Evolutionary conservation across 2,329 filamentous ascomycete genomes (phyloP).

Genomic region (Arthrobotrys sinensis): DNA sequence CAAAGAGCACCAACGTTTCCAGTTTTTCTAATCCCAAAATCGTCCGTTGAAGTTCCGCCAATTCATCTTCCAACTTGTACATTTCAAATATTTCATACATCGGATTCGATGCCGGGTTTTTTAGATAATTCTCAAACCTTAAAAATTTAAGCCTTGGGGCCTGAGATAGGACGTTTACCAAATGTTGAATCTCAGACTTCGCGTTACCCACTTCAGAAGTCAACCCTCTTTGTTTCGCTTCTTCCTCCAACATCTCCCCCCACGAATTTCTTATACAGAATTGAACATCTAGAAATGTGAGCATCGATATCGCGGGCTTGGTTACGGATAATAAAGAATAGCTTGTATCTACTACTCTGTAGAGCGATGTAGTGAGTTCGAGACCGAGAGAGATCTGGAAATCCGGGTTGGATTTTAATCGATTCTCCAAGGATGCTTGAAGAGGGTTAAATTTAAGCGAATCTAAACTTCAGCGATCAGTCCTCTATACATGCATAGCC

Average conservation of each 20-base stretch:
- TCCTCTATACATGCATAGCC: no score
- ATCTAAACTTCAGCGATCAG: not conserved
- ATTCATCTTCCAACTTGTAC: not conserved
- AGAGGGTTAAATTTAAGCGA: not conserved
- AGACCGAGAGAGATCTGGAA: not conserved
- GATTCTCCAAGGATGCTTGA: not conserved
- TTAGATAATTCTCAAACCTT: not conserved
- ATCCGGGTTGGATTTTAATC: not conserved
- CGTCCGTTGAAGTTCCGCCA: not conserved
- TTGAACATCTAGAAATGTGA: not conserved
- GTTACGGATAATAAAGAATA: not conserved
- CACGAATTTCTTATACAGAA: not conserved
- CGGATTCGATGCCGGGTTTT: not conserved
- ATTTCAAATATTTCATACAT: conserved; percentile 1
- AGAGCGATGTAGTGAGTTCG: not conserved
- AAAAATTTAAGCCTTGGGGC: not conserved
- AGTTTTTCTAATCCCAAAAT: not conserved
- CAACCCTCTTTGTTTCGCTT: not conserved
- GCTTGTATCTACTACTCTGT: not conserved
- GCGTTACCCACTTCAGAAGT: not conserved
- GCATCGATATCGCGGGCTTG: not conserved
- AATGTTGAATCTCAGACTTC: not conserved
- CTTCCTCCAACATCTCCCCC: not conserved
- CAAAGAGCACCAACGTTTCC: not conserved
- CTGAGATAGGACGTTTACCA: not conserved